These are phyloP conservation scores for Elaeis guineensis DNA, from an alignment of 176 grass and related monocot species.

Conservation along the genomic window DNA sequence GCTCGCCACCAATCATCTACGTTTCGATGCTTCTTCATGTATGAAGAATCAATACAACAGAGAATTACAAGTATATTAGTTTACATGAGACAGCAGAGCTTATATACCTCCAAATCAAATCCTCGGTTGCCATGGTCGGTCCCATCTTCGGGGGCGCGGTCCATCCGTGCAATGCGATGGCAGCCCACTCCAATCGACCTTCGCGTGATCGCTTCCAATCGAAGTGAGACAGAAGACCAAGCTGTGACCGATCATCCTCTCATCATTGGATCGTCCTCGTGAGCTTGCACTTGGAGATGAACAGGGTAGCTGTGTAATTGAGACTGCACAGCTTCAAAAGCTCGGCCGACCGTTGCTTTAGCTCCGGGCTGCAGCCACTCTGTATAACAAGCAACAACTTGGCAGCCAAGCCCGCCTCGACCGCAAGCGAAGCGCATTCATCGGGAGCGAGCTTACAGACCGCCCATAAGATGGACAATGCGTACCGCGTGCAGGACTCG, in stretches of 20 bases:
- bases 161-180: not conserved
- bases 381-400: slow-evolving; percentile 84
- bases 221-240: slow-evolving; percentile 5
- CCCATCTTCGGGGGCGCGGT: not conserved
- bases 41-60: slow-evolving; percentile 4
- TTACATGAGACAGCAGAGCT: not conserved
- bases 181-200: not conserved
- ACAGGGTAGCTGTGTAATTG: slow-evolving; percentile 62
- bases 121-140: not conserved
- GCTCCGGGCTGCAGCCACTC: slow-evolving; percentile 65
- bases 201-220: not conserved
- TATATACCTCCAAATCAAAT: not conserved
- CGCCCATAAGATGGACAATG: slow-evolving; percentile 63
- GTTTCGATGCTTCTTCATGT: slow-evolving; percentile 1
- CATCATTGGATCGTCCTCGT: slow-evolving; percentile 82
- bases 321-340: slow-evolving; percentile 72
- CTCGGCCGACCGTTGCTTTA: slow-evolving; percentile 78
- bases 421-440: slow-evolving; percentile 46
- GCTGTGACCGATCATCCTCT: not conserved
- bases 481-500: slow-evolving; percentile 52
- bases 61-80: not conserved
- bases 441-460: slow-evolving; percentile 78
- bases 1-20: not conserved
- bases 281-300: slow-evolving; percentile 94
- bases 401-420: slow-evolving; percentile 68